These are phyloP conservation scores for Lachancea waltii DNA, from an alignment of 805 yeast species.

Conservation along the genomic window DNA sequence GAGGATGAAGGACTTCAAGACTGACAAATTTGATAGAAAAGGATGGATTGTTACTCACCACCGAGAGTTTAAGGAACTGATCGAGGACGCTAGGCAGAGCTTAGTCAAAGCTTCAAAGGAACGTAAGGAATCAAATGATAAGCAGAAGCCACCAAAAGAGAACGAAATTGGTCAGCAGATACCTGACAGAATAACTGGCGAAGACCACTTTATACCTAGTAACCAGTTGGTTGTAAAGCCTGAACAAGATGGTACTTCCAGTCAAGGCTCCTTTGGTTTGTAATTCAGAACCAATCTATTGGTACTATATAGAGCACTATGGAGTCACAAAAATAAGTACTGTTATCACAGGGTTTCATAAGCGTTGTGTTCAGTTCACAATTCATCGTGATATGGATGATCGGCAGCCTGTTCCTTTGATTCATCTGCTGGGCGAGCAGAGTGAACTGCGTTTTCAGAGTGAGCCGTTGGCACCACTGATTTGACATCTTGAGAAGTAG, in stretches of 20 bases:
- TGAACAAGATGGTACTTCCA: not conserved
- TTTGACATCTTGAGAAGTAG: not conserved
- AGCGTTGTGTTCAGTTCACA: no score
- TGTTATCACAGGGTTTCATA: not conserved
- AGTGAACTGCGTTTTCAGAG: no score
- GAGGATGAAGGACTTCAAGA: slow-evolving; percentile 32
- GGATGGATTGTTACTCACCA: slow-evolving; percentile 39
- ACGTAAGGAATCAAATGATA: slow-evolving; percentile 1
- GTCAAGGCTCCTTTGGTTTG: slow-evolving; percentile 1
- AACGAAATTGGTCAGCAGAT: not conserved
- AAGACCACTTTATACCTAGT: not conserved
- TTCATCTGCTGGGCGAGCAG: no score
- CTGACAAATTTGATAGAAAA: slow-evolving; percentile 41
- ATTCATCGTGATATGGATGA: no score
- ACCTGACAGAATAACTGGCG: not conserved
- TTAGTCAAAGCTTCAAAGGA: slow-evolving; percentile 11
- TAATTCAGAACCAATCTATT: not conserved
- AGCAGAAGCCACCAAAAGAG: not conserved
- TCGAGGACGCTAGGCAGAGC: slow-evolving; percentile 34
- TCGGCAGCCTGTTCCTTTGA: no score
- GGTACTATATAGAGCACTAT: no score
- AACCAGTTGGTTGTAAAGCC: slow-evolving; percentile 1
- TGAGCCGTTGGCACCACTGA: no score
- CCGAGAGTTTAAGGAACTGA: slow-evolving; percentile 37
- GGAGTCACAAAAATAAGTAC: no score